Conservation (phyloP, 169 alveolate species). For the Miamiensis avidus region DNA sequence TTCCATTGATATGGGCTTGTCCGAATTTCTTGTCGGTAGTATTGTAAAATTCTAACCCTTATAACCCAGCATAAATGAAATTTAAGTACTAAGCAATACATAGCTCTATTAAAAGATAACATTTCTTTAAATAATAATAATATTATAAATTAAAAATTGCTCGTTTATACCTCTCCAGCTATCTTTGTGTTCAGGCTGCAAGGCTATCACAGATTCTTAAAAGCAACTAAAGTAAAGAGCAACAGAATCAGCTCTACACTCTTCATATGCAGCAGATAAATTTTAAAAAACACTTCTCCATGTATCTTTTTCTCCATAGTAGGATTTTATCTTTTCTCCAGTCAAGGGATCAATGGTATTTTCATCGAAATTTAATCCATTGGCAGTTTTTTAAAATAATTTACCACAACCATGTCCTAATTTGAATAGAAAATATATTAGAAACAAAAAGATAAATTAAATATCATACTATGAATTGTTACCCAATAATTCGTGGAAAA, state of each 20-base stretch:
- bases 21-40: slow-evolving; percentile 63
- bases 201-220: slow-evolving; percentile 55
- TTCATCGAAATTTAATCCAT: slow-evolving; percentile 8
- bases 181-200: slow-evolving; percentile 50
- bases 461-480: too few relatives aligned
- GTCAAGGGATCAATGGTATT: slow-evolving; percentile 17
- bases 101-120: too few relatives aligned
- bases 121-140: too few relatives aligned
- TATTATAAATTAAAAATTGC: too few relatives aligned
- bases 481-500: slow-evolving; percentile 79
- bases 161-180: slow-evolving; percentile 53
- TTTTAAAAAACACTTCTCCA: slow-evolving; percentile 24
- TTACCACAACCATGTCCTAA: slow-evolving; percentile 86
- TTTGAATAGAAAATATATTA: too few relatives aligned
- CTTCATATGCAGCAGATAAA: slow-evolving; percentile 72
- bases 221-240: slow-evolving; percentile 61
- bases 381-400: slow-evolving; percentile 36
- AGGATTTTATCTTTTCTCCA: slow-evolving; percentile 14
- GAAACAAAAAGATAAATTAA: too few relatives aligned
- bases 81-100: slow-evolving; percentile 52
- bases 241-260: slow-evolving; percentile 81
- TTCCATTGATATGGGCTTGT: slow-evolving; percentile 67
- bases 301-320: slow-evolving; percentile 9
- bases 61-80: slow-evolving; percentile 50
- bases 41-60: slow-evolving; percentile 56